Conservation (phyloP, 78 protist species). For the Bigelowiella natans region DNA sequence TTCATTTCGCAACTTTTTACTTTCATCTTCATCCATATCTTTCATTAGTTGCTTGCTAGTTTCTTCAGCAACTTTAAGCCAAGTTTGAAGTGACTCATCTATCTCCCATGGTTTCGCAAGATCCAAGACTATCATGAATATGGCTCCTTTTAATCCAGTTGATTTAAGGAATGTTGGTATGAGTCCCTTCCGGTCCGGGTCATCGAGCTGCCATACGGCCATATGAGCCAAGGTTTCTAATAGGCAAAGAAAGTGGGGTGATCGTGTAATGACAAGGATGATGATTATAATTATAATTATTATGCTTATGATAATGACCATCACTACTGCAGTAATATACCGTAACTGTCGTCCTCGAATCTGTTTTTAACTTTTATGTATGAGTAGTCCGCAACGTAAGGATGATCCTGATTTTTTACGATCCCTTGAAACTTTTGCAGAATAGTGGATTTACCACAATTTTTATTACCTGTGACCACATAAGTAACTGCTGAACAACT, state of each 20-base stretch:
- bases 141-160: neutral
- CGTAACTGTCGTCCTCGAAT: neutral
- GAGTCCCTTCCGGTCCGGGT: neutral
- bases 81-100: neutral
- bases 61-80: neutral
- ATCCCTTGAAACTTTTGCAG: neutral
- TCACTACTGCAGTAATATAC: neutral
- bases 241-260: neutral
- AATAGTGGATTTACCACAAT: neutral
- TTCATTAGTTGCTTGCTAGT: neutral
- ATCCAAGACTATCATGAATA: neutral
- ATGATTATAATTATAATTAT: neutral
- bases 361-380: neutral
- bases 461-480: neutral
- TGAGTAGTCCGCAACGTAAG: neutral
- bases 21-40: neutral
- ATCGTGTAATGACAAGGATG: neutral
- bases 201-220: neutral
- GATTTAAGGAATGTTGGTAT: neutral
- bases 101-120: neutral
- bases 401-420: neutral
- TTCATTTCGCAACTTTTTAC: neutral
- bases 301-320: too few relatives aligned
- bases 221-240: neutral
- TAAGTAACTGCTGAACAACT: neutral